Conservation (phyloP, 345 rosid genomes). For the Melastoma malabathricum region DNA sequence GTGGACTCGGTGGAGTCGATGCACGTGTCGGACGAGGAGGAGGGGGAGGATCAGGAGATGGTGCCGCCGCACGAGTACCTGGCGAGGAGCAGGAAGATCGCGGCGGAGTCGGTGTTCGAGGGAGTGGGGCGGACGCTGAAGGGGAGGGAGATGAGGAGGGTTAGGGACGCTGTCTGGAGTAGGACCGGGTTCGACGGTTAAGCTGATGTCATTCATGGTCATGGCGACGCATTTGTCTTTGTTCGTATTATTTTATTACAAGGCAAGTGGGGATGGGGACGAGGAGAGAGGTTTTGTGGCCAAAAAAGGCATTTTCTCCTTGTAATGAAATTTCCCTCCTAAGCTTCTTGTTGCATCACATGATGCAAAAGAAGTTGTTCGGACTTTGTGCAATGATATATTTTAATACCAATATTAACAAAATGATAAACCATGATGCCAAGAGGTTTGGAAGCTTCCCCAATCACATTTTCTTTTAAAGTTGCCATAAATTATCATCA, state of each 20-base stretch:
- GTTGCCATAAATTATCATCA: no score
- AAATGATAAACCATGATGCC: no score
- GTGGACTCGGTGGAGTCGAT: slow-evolving; percentile 15
- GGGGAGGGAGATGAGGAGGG: slow-evolving; percentile 21
- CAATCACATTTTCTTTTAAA: no score
- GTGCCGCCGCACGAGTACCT: slow-evolving; percentile 25
- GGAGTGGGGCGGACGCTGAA: slow-evolving; percentile 27
- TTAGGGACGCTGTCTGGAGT: slow-evolving; percentile 25
- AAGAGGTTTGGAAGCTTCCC: no score
- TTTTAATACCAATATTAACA: no score
- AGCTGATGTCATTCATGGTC: not conserved
- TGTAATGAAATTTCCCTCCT: no score
- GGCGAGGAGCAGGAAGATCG: slow-evolving; percentile 16
- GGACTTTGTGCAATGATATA: no score
- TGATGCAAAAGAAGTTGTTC: no score
- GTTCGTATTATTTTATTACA: not conserved
- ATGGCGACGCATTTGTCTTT: not conserved
- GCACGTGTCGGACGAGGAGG: slow-evolving; percentile 14
- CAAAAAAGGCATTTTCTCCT: not conserved
- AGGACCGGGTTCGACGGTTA: slow-evolving; percentile 18
- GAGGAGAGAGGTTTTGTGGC: no score
- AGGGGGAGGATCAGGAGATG: slow-evolving; percentile 9
- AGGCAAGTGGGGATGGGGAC: not conserved
- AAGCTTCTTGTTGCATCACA: no score
- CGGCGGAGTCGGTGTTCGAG: slow-evolving; percentile 17